These are phyloP conservation scores for Neurospora sp. DNA, from an alignment of 2,329 filamentous ascomycete genomes.

Conservation along the genomic window DNA sequence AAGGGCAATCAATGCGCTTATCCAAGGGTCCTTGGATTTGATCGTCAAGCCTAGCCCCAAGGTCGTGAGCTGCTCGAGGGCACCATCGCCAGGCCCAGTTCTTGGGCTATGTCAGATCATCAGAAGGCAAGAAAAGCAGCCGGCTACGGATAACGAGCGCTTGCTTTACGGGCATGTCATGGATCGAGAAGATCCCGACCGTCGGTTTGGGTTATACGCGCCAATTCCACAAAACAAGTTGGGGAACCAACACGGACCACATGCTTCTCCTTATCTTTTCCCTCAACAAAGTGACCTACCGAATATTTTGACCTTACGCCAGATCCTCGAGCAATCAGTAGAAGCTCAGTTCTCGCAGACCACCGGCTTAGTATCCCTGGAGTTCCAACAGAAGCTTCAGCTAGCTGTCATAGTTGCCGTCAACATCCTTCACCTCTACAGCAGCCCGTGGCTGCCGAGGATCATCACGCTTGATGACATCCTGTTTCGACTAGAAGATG, in stretches of 20 bases:
- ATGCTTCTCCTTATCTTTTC: neutral
- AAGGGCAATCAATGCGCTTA: neutral
- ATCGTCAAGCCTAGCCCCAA: neutral
- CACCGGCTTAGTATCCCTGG: neutral
- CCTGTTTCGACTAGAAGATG: neutral
- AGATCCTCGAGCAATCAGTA: neutral
- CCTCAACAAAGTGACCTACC: neutral
- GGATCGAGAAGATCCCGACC: neutral
- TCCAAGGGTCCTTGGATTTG: neutral
- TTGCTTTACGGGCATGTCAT: neutral
- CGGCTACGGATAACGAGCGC: neutral
- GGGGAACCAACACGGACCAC: neutral
- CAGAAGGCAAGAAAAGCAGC: neutral
- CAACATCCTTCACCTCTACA: constrained; percentile 8
- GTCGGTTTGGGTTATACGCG: neutral
- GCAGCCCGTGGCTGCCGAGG: constrained; percentile 6
- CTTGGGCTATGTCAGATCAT: neutral
- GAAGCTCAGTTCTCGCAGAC: no score
- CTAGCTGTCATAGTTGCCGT: constrained; percentile 2
- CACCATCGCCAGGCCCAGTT: neutral
- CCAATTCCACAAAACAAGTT: neutral
- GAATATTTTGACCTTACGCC: neutral
- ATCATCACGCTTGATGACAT: constrained; percentile 7
- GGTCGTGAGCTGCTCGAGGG: neutral
- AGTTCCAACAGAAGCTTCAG: constrained; percentile 3